These are phyloP conservation scores for Rhodomyrtus psidioides DNA, from an alignment of 441 rosid species.

Conservation along the genomic window DNA sequence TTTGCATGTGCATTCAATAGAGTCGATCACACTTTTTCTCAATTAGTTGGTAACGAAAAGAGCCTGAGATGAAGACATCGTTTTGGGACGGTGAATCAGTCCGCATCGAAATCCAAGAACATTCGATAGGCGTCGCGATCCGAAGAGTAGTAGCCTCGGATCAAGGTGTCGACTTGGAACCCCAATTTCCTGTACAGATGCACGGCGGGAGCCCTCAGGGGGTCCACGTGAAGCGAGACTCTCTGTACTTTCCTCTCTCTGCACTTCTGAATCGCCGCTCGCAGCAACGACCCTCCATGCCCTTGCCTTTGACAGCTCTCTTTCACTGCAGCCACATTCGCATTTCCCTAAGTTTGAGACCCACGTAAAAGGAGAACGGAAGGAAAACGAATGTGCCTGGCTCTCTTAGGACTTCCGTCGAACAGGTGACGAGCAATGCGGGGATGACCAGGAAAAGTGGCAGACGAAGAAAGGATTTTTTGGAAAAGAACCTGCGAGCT, in stretches of 20 bases:
- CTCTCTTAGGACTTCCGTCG: slow-evolving; percentile 26
- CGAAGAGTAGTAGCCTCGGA: slow-evolving; percentile 51
- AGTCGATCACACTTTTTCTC: not conserved
- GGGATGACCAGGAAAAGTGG: not conserved
- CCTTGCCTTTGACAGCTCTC: slow-evolving; percentile 57
- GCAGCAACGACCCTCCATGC: slow-evolving; percentile 58
- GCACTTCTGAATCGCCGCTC: slow-evolving; percentile 59
- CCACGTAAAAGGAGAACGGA: not conserved
- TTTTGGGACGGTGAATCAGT: not conserved
- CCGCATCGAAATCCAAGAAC: slow-evolving; percentile 51
- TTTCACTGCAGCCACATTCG: slow-evolving; percentile 33
- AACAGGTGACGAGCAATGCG: slow-evolving; percentile 23
- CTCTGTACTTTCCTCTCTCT: slow-evolving; percentile 48
- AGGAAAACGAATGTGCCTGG: not conserved
- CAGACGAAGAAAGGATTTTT: accelerated
- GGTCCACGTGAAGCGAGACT: slow-evolving; percentile 69
- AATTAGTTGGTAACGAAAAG: not conserved
- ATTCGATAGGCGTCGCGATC: slow-evolving; percentile 69
- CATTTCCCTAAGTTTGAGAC: no score
- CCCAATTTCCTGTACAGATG: slow-evolving; percentile 60
- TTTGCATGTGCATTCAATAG: not conserved
- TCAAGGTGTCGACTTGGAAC: slow-evolving; percentile 51
- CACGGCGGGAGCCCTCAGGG: slow-evolving; percentile 46
- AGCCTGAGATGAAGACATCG: not conserved
- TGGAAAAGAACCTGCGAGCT: slow-evolving; percentile 56